Base-by-base conservation (phyloP, 169 alveolate species). In the Cryptosporidium parvum region DNA sequence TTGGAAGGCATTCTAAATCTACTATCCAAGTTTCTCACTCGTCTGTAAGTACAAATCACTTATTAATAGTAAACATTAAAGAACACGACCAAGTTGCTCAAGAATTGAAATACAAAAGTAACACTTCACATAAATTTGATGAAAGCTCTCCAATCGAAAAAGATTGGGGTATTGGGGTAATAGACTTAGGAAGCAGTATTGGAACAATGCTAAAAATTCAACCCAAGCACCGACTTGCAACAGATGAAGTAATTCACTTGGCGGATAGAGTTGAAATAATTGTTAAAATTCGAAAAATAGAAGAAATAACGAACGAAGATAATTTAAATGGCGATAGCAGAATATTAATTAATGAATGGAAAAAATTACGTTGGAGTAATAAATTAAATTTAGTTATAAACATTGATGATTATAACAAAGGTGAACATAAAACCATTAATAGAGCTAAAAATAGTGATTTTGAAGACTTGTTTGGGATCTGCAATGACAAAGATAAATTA, bases 131-230 rank as follows among this genome's bases (percentile, higher is more conserved):
- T 8, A 52, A 14, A 18, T 18, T n/a, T 29, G 58, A 33, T n/a
- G 45, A 61, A 37, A 35, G 0, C 9, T 23, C 26, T 21, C 33
- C 52, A 31, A 16, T 33, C 9, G 58, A 39, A 16, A 35, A 62
- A 21, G 75, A 80, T 65, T 80, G 89, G 89, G 75, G 69, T 23
- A 42, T 80, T 80, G 89, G 89, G 35, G 6, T 80, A 14, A 62
- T 80, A 29, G 98, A 96, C 85, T 92, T 95, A 52, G 98, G 97
- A 45, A 93, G 97, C 71, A 96, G 97, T n/a, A 95, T 96, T 21
- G 98, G 98, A 0, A 96, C 98, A 37, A 95, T 96, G 97, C 29
- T 80, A 48, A 80, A 80, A 80, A 80, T 80, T 31, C 89, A 59
- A 9, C 26, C 75, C 37, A 65, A 65, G 7, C 68, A 80, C 31